A percentile compares a stretch with the other conserved stretches of the same genome.
These are phyloP conservation scores for Fusarium avenaceum DNA, from an alignment of 2,329 filamentous ascomycete genomes.

Conservation along the genomic window DNA sequence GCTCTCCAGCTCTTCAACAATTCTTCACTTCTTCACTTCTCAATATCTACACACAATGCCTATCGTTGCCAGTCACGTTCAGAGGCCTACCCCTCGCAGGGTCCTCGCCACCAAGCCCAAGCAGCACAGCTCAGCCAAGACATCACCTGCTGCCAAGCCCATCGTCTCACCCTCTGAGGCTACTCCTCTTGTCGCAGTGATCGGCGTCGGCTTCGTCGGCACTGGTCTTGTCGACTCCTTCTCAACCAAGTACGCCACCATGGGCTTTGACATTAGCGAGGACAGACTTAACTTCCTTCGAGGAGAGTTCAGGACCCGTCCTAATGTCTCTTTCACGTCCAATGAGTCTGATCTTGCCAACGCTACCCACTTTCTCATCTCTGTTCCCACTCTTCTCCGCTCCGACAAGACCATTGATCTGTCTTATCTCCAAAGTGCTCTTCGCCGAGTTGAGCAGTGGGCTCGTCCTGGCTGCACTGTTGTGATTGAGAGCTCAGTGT, in stretches of 20 bases:
- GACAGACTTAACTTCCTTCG: constrained; percentile 54
- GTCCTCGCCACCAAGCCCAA: constrained; percentile 3
- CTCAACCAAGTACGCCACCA: constrained; percentile 54
- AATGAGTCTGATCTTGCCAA: constrained; percentile 53
- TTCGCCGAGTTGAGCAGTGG: constrained; percentile 56
- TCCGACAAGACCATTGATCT: constrained; percentile 62
- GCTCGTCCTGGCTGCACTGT: constrained; percentile 61
- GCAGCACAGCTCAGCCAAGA: not conserved
- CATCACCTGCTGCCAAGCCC: not conserved
- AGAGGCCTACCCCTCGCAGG: constrained; percentile 12
- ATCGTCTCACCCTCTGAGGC: constrained; percentile 2
- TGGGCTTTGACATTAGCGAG: constrained; percentile 62
- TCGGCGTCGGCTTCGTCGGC: constrained; percentile 67
- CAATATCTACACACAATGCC: constrained; percentile 9
- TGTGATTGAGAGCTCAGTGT: constrained; percentile 66
- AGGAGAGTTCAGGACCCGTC: constrained; percentile 41
- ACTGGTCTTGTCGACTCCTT: constrained; percentile 62
- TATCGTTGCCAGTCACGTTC: constrained; percentile 10
- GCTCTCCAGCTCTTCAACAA: too few relatives aligned
- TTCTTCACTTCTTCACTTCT: not conserved
- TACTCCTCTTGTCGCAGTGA: constrained; percentile 59
- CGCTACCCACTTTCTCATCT: constrained; percentile 66
- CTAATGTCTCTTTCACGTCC: constrained; percentile 52
- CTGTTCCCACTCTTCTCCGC: constrained; percentile 64
- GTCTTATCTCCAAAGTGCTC: constrained; percentile 60